These are phyloP conservation scores for Echium plantagineum DNA, from an alignment of 257 asterid species.

Conservation along the genomic window DNA sequence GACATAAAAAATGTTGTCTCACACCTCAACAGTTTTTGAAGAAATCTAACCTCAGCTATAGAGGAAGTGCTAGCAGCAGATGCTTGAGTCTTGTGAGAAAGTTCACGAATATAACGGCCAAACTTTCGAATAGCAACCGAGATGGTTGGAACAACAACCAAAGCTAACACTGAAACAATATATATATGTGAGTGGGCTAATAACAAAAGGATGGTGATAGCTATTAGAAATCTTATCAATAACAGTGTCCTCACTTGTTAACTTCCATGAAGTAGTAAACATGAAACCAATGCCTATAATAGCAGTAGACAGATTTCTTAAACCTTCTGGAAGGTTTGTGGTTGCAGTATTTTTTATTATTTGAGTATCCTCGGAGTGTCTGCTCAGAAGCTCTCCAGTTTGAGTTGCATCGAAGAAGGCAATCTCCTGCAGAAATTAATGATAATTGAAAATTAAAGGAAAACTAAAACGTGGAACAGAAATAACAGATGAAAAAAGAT, in stretches of 20 bases:
- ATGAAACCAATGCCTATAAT: conserved; percentile 76
- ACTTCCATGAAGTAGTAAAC: conserved; percentile 77
- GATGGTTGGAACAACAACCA: conserved; percentile 69
- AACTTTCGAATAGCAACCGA: conserved; percentile 57
- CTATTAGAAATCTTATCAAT: neutral
- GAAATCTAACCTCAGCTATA: conserved; percentile 63
- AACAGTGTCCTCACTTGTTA: conserved; percentile 15
- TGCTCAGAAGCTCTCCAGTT: conserved; percentile 84
- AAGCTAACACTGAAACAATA: conserved; percentile 50
- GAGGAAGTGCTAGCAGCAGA: conserved; percentile 89
- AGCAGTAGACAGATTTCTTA: conserved; percentile 71
- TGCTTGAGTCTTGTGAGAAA: conserved; percentile 79
- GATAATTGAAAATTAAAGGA: neutral
- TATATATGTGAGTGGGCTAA: neutral
- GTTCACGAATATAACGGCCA: conserved; percentile 68
- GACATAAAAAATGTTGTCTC: neutral
- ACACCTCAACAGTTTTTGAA: neutral
- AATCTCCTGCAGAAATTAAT: conserved; percentile 42
- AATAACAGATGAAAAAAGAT: neutral
- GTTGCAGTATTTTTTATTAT: conserved; percentile 87
- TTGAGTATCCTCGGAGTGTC: conserved; percentile 93
- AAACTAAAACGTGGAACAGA: neutral
- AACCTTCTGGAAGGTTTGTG: conserved; percentile 78
- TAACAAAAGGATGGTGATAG: neutral
- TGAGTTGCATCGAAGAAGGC: conserved; percentile 84